These are phyloP conservation scores for Hippophae tibetana DNA, from an alignment of 306 rosid genomes.

Conservation along the genomic window DNA sequence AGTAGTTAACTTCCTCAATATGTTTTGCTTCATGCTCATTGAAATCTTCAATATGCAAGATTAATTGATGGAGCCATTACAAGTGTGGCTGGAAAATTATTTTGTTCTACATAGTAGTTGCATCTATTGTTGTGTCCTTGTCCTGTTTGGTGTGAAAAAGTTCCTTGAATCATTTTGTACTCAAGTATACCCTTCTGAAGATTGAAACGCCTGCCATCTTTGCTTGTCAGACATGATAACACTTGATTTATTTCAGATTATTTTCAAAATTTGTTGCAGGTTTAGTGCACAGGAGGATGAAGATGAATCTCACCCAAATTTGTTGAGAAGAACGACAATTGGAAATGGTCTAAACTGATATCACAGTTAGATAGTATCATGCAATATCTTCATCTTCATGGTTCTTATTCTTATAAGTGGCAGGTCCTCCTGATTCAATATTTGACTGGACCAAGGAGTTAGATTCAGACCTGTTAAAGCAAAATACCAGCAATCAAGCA, in stretches of 20 bases:
- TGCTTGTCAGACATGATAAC: not conserved
- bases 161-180: not conserved
- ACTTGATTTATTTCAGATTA: not conserved
- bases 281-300: conserved; percentile 97
- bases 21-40: too few species aligned
- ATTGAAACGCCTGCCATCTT: conserved; percentile 2
- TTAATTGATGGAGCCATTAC: not conserved
- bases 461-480: conserved; percentile 72
- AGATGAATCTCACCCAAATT: conserved; percentile 66
- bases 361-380: conserved; percentile 15
- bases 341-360: conserved; percentile 66
- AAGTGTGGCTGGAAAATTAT: not conserved
- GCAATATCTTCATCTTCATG: conserved; percentile 13
- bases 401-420: conserved; percentile 20
- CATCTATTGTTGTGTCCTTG: not conserved
- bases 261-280: conserved; percentile 27
- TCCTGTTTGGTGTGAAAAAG: not conserved
- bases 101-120: not conserved
- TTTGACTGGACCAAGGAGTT: conserved; percentile 88
- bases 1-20: too few species aligned
- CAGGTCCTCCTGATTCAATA: conserved; percentile 88
- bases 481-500: conserved; percentile 72
- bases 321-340: conserved; percentile 78
- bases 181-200: not conserved
- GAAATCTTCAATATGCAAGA: too few species aligned